Percentiles rank a stretch among this genome's conserved stretches.
Evolutionary conservation across 306 rosid genomes (phyloP).

Genomic region (Mucuna pruriens): DNA sequence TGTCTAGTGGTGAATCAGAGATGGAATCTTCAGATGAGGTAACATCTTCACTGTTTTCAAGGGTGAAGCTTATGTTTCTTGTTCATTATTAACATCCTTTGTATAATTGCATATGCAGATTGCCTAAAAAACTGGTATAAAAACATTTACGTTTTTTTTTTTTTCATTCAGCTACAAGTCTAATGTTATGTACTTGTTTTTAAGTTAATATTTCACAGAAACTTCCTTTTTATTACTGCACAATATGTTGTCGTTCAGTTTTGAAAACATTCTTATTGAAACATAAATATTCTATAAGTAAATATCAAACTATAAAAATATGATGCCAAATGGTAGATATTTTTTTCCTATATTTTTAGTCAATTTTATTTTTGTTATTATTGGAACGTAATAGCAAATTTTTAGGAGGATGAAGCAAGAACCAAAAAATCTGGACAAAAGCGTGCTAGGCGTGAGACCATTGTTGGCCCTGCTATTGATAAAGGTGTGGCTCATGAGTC

Average conservation of each 20-base stretch:
- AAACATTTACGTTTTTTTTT: neutral
- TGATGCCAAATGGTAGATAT: conserved; percentile 1
- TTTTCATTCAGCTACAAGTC: neutral
- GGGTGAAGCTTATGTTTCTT: conserved; percentile 28
- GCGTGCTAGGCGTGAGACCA: conserved; percentile 69
- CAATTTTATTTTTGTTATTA: neutral
- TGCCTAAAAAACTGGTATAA: conserved; percentile 9
- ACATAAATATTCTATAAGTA: conserved; percentile 15
- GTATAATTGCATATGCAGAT: conserved; percentile 8
- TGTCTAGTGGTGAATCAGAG: conserved; percentile 87
- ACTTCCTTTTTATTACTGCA: neutral
- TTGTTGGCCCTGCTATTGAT: conserved; percentile 93
- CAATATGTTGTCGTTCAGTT: neutral
- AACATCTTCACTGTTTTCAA: conserved; percentile 33
- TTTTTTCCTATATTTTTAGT: neutral
- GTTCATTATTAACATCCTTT: neutral
- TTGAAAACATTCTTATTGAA: neutral
- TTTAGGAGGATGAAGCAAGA: conserved; percentile 65
- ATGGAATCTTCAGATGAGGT: conserved; percentile 99
- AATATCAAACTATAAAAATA: neutral
- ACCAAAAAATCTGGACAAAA: conserved; percentile 49
- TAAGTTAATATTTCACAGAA: conserved; percentile 17
- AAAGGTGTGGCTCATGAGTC: conserved; percentile 87
- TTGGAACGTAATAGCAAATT: conserved; percentile 9
- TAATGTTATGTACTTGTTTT: neutral